Evolutionary conservation across 441 rosid species (phyloP).

Genomic region (Gossypium schwendimanii): DNA sequence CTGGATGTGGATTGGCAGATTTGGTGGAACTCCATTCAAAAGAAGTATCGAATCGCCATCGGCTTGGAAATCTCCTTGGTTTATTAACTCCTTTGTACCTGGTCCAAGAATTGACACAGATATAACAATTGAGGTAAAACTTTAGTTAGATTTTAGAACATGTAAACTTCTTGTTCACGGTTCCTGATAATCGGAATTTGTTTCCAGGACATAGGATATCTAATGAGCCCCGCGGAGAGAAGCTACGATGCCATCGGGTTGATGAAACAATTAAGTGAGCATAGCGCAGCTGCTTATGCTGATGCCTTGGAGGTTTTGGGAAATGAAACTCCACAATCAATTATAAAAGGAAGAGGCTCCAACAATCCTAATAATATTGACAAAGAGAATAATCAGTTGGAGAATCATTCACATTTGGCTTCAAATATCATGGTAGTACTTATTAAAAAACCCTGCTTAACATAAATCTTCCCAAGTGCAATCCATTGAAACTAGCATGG

Average conservation of each 20-base stretch:
- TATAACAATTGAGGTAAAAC: constrained; percentile 73
- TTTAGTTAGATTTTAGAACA: background rate
- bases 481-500: background rate
- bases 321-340: constrained; percentile 58
- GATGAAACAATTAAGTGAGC: constrained; percentile 86
- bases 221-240: constrained; percentile 82
- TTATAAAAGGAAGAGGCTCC: constrained; percentile 37
- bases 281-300: constrained; percentile 76
- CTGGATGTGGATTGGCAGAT: constrained; percentile 37
- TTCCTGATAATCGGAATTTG: background rate
- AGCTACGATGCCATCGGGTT: constrained; percentile 89
- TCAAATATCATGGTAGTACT: constrained; percentile 39
- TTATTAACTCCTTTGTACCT: constrained; percentile 67
- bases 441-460: background rate
- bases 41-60: constrained; percentile 92
- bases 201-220: constrained; percentile 77
- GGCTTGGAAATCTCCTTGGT: constrained; percentile 99
- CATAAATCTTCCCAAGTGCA: background rate
- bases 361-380: constrained; percentile 25
- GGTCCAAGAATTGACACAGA: constrained; percentile 84
- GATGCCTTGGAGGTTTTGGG: constrained; percentile 88
- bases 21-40: constrained; percentile 79
- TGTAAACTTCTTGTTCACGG: background rate
- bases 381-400: constrained; percentile 37
- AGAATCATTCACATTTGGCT: constrained; percentile 35